Evolutionary conservation across 352 stramenopile genomes (phyloP), one percentile per base, ranked within the genome.

Genomic region (Thraustotheca clavata): DNA sequence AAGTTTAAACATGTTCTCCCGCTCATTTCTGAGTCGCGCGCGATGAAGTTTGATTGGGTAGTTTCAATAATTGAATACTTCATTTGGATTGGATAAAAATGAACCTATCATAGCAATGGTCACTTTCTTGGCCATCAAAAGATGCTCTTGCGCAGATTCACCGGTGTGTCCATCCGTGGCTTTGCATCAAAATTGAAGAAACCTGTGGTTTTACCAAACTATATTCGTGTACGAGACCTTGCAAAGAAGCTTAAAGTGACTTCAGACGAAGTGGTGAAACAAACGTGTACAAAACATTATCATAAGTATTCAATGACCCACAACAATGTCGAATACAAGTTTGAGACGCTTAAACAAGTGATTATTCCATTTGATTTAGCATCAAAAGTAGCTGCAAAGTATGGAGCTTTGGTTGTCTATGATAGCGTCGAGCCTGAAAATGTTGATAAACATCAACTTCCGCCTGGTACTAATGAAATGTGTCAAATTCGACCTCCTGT

Each of bases 201-300:
- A 29, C 31, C 52, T 27, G 35, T 69, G 11, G 5, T 39, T 11
- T 65, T 77, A 12, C 73, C 79, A 0, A 67, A 70, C 18, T 88
- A 78, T 63, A 87, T 89, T 24, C 84, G 84, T 35, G 80, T 89
- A 47, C 84, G 84, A 3, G 78, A 88, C 36, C 61, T 93, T 24
- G 81, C 84, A 39, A 93, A 93, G 57, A 67, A 76, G 27, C 69
- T 93, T 24, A 79, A 80, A 14, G 67, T 75, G 18, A 75, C 84
- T 9, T 60, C 88, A 35, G 80, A 91, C n/a, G 75, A 85, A 5
- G 84, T 93, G 61, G 73, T 90, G 33, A 84, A 86, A 43, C 66
- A 63, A 31, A 77, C 85, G 32, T 80, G 71, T 18, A 79, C 60
- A 34, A 80, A 76, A n/a, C 65, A 72, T 22, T 71, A 91, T 62